Evolutionary conservation across 2,329 filamentous ascomycete genomes (phyloP).

Genomic region (Xylaria hypoxylon): DNA sequence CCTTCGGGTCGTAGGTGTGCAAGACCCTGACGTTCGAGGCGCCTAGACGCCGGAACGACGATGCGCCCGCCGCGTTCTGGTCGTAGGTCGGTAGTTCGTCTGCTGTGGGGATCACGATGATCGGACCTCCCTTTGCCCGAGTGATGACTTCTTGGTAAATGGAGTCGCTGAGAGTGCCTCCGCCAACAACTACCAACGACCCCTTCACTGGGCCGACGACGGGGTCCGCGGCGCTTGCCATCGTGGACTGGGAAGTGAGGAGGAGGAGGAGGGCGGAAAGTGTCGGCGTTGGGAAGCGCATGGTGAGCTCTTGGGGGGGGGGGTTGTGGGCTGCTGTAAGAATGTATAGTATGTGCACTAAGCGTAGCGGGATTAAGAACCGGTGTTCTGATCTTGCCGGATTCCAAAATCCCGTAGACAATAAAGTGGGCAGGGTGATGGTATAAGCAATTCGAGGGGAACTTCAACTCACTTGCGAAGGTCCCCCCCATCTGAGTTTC

Average conservation of each 20-base stretch:
- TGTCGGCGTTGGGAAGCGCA: constrained; percentile 72
- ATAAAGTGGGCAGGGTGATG: not conserved
- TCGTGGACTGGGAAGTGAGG: constrained; percentile 29
- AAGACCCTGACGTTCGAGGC: constrained; percentile 48
- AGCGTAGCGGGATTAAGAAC: constrained; percentile 19
- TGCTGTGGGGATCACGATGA: constrained; percentile 51
- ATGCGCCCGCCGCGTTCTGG: constrained; percentile 45
- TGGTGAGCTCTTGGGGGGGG: constrained; percentile 13
- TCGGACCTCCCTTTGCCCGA: constrained; percentile 47
- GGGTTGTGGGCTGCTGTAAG: not conserved
- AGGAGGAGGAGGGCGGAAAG: constrained; percentile 32
- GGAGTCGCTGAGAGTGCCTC: constrained; percentile 47
- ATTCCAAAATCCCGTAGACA: not conserved
- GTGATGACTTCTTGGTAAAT: constrained; percentile 51
- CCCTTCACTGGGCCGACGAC: constrained; percentile 48
- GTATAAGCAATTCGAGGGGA: not conserved
- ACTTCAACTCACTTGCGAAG: not conserved
- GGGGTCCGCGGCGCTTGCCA: constrained; percentile 28
- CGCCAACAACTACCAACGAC: constrained; percentile 50
- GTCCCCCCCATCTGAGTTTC: not conserved
- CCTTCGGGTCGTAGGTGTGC: constrained; percentile 49
- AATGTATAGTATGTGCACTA: constrained; percentile 5
- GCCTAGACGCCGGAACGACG: constrained; percentile 47
- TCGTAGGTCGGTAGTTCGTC: constrained; percentile 47
- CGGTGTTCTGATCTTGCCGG: not conserved